These are phyloP conservation scores for Stachybotrys echinatus DNA, from an alignment of 2,329 filamentous ascomycete genomes.

Conservation along the genomic window DNA sequence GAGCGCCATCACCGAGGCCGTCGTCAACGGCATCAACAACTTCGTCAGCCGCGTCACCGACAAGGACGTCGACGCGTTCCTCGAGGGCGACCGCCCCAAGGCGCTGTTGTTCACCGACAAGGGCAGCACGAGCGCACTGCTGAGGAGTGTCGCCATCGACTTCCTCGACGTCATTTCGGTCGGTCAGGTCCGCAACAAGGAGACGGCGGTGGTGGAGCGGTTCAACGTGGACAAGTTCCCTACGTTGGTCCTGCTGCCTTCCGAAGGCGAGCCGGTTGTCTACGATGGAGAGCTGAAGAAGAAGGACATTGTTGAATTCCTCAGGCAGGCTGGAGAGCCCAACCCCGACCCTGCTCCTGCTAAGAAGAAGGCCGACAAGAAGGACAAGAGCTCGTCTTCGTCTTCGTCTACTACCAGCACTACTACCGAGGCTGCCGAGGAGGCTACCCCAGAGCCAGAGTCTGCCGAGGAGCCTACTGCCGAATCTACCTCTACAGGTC, in stretches of 20 bases:
- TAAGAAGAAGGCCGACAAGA: conserved; percentile 32
- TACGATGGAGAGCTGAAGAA: conserved; percentile 87
- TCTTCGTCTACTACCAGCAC: conserved; percentile 25
- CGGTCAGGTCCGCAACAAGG: conserved; percentile 79
- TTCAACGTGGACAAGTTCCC: conserved; percentile 79
- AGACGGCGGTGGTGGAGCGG: conserved; percentile 62
- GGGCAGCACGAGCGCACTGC: conserved; percentile 74
- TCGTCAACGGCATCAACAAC: conserved; percentile 86
- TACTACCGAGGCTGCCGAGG: conserved; percentile 19
- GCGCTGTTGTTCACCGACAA: conserved; percentile 93
- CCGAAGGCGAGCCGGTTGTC: conserved; percentile 60
- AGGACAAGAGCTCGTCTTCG: conserved; percentile 25
- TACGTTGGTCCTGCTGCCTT: conserved; percentile 72
- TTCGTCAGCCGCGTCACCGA: conserved; percentile 78
- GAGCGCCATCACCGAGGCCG: conserved; percentile 81
- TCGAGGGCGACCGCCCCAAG: conserved; percentile 70
- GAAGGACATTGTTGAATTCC: conserved; percentile 72
- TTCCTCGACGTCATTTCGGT: conserved; percentile 76
- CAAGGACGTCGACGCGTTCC: conserved; percentile 71
- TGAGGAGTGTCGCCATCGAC: conserved; percentile 84
- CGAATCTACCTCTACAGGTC: conserved; percentile 17
- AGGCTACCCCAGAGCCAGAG: conserved; percentile 22
- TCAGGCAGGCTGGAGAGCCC: conserved; percentile 71
- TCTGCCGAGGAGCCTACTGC: conserved; percentile 17
- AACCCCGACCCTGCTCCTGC: conserved; percentile 65